phyloP scores from a whole-genome alignment of 2,329 filamentous ascomycete genomes.

The Neoscytalidium dimidiatum region DNA sequence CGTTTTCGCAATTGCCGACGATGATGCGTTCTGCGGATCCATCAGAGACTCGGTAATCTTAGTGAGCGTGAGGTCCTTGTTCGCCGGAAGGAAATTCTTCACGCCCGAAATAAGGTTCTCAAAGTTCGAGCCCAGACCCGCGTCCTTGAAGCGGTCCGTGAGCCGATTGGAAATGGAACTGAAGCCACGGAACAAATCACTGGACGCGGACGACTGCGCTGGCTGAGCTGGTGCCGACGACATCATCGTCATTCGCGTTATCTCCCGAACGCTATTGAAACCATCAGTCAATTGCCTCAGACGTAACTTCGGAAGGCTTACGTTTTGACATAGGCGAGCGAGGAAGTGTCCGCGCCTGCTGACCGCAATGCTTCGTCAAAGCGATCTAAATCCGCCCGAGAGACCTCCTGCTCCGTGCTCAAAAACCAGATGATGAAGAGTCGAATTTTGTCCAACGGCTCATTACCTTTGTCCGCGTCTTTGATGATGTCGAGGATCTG shows the following conservation, averaged over 20 bases:
- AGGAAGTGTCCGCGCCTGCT: slow-evolving; percentile 73
- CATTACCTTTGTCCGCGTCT: slow-evolving; percentile 76
- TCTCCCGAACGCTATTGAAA: slow-evolving; percentile 72
- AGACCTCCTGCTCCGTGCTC: slow-evolving; percentile 87
- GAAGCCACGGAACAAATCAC: slow-evolving; percentile 89
- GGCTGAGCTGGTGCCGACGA: slow-evolving; percentile 74
- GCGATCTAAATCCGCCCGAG: slow-evolving; percentile 76
- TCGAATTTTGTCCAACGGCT: slow-evolving; percentile 85
- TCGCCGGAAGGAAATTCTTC: slow-evolving; percentile 96
- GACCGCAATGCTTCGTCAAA: slow-evolving; percentile 82
- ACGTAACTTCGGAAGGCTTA: slow-evolving; percentile 45
- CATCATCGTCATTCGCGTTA: slow-evolving; percentile 98
- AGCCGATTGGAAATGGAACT: slow-evolving; percentile 88
- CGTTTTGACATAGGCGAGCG: slow-evolving; percentile 85
- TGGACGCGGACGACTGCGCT: slow-evolving; percentile 62
- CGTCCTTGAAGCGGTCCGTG: slow-evolving; percentile 91
- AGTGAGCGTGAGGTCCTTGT: slow-evolving; percentile 93
- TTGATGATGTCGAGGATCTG: slow-evolving; percentile 88
- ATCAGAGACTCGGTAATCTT: slow-evolving; percentile 98
- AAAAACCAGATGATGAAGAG: slow-evolving; percentile 92
- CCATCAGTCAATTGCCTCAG: not conserved
- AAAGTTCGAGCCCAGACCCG: slow-evolving; percentile 82
- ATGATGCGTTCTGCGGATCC: slow-evolving; percentile 88
- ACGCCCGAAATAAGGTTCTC: slow-evolving; percentile 93
- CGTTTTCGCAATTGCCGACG: slow-evolving; percentile 91